These are phyloP conservation scores for Rasamsonia emersonii DNA, from an alignment of 2,329 filamentous ascomycete species.

Conservation along the genomic window DNA sequence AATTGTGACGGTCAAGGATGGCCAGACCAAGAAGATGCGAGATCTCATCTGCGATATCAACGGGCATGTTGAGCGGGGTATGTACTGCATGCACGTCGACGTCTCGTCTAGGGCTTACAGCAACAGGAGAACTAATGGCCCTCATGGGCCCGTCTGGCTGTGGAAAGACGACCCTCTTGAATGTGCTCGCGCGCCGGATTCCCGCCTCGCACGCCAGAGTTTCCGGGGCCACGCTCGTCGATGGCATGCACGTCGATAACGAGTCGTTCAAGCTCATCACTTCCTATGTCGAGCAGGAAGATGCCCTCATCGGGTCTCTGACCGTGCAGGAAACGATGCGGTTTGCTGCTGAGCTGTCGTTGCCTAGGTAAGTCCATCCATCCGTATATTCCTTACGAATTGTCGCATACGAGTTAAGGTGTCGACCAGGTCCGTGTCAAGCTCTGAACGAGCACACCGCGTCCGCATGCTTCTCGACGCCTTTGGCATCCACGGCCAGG, in stretches of 20 bases:
- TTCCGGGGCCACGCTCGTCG: constrained; percentile 50
- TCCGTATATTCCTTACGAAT: too few relatives aligned
- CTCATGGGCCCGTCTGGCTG: constrained; percentile 69
- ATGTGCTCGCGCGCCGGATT: constrained; percentile 61
- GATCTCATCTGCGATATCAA: constrained; percentile 55
- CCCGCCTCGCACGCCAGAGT: constrained; percentile 46
- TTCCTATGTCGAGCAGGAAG: constrained; percentile 80
- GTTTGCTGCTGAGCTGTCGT: constrained; percentile 63
- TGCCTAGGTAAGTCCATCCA: constrained; percentile 46
- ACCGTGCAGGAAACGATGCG: constrained; percentile 72
- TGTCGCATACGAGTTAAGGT: too few relatives aligned
- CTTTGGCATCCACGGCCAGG: constrained; percentile 64
- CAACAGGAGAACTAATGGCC: constrained; percentile 60
- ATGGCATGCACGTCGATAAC: constrained; percentile 49
- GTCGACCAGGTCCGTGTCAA: constrained; percentile 40
- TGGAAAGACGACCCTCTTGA: constrained; percentile 78
- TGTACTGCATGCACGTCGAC: constrained; percentile 4
- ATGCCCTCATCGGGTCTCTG: constrained; percentile 70
- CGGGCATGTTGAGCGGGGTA: constrained; percentile 57
- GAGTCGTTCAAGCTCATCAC: constrained; percentile 56
- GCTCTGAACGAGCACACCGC: constrained; percentile 51
- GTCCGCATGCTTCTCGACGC: constrained; percentile 59
- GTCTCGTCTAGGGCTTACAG: background rate
- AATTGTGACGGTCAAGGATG: constrained; percentile 64
- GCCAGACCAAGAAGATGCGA: constrained; percentile 54